Conservation (phyloP, 2,329 filamentous ascomycete species). For the Arthroderma uncinatum region DNA sequence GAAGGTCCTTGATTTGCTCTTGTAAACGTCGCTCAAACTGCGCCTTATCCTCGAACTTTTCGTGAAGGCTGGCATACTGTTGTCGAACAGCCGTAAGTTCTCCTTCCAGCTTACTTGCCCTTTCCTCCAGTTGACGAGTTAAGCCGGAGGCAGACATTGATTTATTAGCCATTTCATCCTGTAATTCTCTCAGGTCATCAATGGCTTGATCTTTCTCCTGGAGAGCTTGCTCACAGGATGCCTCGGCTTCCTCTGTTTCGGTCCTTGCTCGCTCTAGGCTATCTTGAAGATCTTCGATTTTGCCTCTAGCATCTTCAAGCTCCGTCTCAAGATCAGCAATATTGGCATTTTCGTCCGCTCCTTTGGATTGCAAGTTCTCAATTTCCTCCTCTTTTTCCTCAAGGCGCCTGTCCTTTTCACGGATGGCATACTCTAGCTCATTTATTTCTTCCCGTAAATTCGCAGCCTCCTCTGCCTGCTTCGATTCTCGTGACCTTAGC, state of each 20-base stretch:
- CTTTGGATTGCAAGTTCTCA: slow-evolving; percentile 49
- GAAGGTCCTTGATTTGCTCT: slow-evolving; percentile 31
- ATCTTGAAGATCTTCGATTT: slow-evolving; percentile 36
- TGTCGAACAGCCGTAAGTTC: slow-evolving; percentile 48
- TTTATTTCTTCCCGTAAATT: slow-evolving; percentile 62
- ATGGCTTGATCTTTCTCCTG: slow-evolving; percentile 43
- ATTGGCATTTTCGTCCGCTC: slow-evolving; percentile 32
- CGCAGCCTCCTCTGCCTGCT: slow-evolving; percentile 47
- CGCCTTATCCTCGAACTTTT: slow-evolving; percentile 36
- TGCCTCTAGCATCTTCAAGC: slow-evolving; percentile 35
- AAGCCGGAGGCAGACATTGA: slow-evolving; percentile 64
- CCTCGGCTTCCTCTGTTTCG: slow-evolving; percentile 32
- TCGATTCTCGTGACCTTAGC: slow-evolving; percentile 46
- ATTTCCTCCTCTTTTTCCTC: slow-evolving; percentile 66
- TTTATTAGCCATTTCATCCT: slow-evolving; percentile 69
- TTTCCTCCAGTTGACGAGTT: slow-evolving; percentile 64
- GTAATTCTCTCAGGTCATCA: slow-evolving; percentile 50
- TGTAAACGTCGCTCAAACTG: slow-evolving; percentile 31
- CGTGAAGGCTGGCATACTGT: slow-evolving; percentile 35
- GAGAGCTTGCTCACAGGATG: slow-evolving; percentile 39
- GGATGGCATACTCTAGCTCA: slow-evolving; percentile 63
- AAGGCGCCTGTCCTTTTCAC: slow-evolving; percentile 63
- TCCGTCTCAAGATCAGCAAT: slow-evolving; percentile 41
- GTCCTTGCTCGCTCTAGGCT: slow-evolving; percentile 29
- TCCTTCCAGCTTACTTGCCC: slow-evolving; percentile 52